Base-by-base conservation (phyloP, 192 early-diverging fungal genomes). In the Piromyces finnis region DNA sequence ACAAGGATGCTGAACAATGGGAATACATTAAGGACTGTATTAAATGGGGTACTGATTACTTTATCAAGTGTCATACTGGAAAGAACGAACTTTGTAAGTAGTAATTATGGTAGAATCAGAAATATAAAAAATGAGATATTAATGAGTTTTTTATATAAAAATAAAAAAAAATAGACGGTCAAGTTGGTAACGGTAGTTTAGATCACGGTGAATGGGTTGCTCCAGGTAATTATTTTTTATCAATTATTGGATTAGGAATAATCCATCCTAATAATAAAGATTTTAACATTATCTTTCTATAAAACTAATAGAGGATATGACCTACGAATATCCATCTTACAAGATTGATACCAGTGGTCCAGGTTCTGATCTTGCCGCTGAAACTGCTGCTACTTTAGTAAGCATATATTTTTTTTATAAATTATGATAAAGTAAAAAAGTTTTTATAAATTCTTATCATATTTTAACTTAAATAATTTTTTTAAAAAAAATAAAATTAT, bases 41-140 rank as follows among this genome's bases (percentile, higher is more conserved):
- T 14, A 86, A 86, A 78, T 91, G 90, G 90, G 90, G 90, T 29
- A 91, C 86, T 78, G 89, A 91, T 78, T 91, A 89, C 87, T 59
- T 91, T 39, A 86, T 89, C 29, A 87, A 89, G 39, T 88, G 89
- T 7, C 89, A 91, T 81, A 87, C 88, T 78, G 82, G 87, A 26
- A 78, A 84, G 78, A 82, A 88, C 77, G 85, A 85, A 14, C 82
- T 91, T 68, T 68, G 41, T 51, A 51, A 22, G 41, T 51, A n/a
- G n/a, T n/a, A n/a, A n/a, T n/a, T n/a, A n/a, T n/a, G n/a, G n/a
- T n/a, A n/a, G n/a, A n/a, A n/a, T n/a, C n/a, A n/a, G n/a, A n/a
- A n/a, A n/a, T n/a, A n/a, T n/a, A n/a, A n/a, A n/a, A n/a, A n/a
- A n/a, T n/a, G n/a, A n/a, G n/a, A 39, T 16, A 87, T 32, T 32